These are phyloP conservation scores for Nicotiana paniculata DNA, from an alignment of 257 asterid species.

Conservation along the genomic window DNA sequence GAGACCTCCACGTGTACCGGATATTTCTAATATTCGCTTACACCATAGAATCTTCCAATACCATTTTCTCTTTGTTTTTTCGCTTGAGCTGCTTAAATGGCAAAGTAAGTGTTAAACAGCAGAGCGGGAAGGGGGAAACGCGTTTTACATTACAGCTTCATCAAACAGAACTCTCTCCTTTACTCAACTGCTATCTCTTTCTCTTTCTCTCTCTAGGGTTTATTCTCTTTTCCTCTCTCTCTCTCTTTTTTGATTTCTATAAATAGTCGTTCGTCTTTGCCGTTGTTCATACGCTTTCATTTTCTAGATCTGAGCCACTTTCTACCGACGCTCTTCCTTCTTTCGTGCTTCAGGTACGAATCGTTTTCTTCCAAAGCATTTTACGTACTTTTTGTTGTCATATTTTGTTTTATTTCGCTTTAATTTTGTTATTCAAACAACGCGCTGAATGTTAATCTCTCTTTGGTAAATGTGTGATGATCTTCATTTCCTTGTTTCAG, in stretches of 20 bases:
- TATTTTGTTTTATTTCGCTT: background rate
- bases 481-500: background rate
- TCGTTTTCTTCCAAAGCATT: background rate
- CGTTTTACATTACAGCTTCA: slow-evolving; percentile 18
- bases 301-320: slow-evolving; percentile 43
- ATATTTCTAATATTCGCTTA: slow-evolving; percentile 4
- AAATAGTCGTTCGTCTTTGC: slow-evolving; percentile 19
- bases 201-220: slow-evolving; percentile 34
- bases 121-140: slow-evolving; percentile 48
- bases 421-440: background rate
- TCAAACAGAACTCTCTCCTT: slow-evolving; percentile 6
- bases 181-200: slow-evolving; percentile 10
- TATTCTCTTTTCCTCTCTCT: background rate
- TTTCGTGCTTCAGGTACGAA: slow-evolving; percentile 18
- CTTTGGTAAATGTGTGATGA: background rate
- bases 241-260: slow-evolving; percentile 25
- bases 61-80: background rate
- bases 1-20: background rate
- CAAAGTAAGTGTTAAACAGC: background rate
- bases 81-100: slow-evolving; percentile 21
- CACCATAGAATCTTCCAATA: background rate
- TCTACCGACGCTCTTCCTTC: slow-evolving; percentile 24
- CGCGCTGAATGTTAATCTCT: background rate
- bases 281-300: slow-evolving; percentile 35
- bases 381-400: slow-evolving; percentile 16